phyloP scores from a whole-genome alignment of 2,329 filamentous ascomycete genomes.

The Penicillium nordicum region DNA sequence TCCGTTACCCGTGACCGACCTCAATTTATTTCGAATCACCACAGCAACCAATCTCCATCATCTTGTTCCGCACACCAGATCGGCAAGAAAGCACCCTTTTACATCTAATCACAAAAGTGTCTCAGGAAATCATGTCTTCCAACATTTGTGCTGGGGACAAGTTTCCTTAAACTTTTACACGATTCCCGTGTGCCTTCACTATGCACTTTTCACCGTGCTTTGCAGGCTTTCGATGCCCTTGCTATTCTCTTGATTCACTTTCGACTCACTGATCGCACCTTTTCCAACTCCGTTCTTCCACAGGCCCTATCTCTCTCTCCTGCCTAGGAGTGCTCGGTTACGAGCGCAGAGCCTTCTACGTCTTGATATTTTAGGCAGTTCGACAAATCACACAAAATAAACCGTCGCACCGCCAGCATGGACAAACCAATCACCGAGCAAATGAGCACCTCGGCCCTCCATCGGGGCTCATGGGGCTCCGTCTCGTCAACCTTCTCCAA shows the following conservation, averaged over 20 bases:
- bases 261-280: conserved; percentile 10
- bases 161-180: conserved; percentile 27
- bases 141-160: conserved; percentile 23
- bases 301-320: neutral
- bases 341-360: neutral
- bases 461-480: conserved; percentile 37
- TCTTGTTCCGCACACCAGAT: neutral
- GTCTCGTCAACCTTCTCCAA: conserved; percentile 36
- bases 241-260: conserved; percentile 5
- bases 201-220: conserved; percentile 30
- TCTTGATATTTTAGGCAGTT: neutral
- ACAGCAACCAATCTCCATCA: neutral
- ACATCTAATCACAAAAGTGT: conserved; percentile 5
- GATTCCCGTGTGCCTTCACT: conserved; percentile 25
- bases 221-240: conserved; percentile 35
- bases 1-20: neutral
- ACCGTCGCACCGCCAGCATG: neutral
- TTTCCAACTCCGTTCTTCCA: neutral
- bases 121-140: conserved; percentile 24
- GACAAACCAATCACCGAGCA: conserved; percentile 8
- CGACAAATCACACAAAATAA: neutral
- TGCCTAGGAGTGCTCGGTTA: neutral
- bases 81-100: conserved; percentile 1
- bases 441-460: conserved; percentile 28
- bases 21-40: neutral